Evolutionary conservation across 805 yeast species (phyloP), one percentile per base, ranked within the genome.

Genomic region (Spencermartinsiella europaea): DNA sequence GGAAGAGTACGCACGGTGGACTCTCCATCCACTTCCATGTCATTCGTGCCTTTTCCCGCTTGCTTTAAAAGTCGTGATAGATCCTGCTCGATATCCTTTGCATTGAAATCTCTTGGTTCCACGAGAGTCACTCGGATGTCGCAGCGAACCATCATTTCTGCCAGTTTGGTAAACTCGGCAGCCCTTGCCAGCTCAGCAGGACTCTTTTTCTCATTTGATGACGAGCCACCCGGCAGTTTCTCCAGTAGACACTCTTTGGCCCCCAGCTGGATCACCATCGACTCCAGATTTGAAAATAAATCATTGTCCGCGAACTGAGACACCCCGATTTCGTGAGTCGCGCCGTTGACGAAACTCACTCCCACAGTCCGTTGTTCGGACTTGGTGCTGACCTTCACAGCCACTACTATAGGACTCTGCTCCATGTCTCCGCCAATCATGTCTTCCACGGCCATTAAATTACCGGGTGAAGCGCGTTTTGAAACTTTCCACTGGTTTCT

Each of bases 221-320:
- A 12, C 7, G 31, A 25, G 69, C 65, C 38, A 8, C 46, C 41
- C 3, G 70, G 66, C 7, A 25, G 7, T 12, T 25, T 25, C 10
- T 83, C 82, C 4, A 91, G 57, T 14, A 93, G 61, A 35, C 88
- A 81, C 61, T 93, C 99, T 57, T 84, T 86, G 4, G 89, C 87
- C 17, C 95, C 96, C 31, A 89, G 69, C 63, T 93, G 99, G 55
- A 93, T 83, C 48, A 90, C 64, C 42, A 89, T 72, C 40, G 95
- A 81, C 63, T 93, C 98, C 51, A 91, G 65, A 60, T 90, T 91
- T 1, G 95, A 81, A 56, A 77, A 89, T 7, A 88, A 72, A 40
- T 91, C 98, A 59, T 87, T 89, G 62, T 93, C 99, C 7, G 76
- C 76, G 53, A 91, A 84, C 61, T 90, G 95, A 15, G 83, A 67